These are phyloP conservation scores for Mycena galopus DNA, from an alignment of 768 basidiomycete species.

Conservation along the genomic window DNA sequence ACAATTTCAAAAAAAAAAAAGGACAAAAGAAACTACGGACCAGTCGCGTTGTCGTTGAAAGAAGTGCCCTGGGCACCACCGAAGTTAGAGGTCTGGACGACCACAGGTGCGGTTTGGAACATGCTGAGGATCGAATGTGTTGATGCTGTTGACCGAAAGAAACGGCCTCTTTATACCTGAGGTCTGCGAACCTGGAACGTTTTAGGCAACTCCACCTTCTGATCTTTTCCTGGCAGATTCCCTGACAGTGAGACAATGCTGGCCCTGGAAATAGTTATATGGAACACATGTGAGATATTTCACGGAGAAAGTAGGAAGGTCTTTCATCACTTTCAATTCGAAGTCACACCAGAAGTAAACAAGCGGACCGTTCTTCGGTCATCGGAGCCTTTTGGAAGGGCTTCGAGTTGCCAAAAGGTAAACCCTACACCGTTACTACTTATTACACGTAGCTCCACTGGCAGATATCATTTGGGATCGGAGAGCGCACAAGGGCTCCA, in stretches of 20 bases:
- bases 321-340: not conserved
- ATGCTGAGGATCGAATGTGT: conserved; percentile 10
- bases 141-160: not conserved
- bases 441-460: not conserved
- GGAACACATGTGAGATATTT: not conserved
- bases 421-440: not conserved
- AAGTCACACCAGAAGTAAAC: not conserved
- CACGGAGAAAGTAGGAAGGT: not conserved
- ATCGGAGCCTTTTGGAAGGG: not conserved
- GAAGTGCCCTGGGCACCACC: conserved; percentile 24
- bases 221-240: not conserved
- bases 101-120: conserved; percentile 25
- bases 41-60: conserved; percentile 22
- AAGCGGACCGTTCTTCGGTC: not conserved
- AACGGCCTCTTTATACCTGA: conserved; percentile 11
- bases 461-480: not conserved
- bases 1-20: not conserved
- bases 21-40: not conserved
- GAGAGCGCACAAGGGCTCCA: not conserved
- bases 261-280: not conserved
- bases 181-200: not conserved
- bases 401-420: not conserved
- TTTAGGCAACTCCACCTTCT: not conserved
- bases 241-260: not conserved
- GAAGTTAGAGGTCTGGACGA: conserved; percentile 32